Evolutionary conservation across 2,329 filamentous ascomycete species (phyloP), one percentile per base, ranked within the genome.

Genomic region (Fusarium metavorans): DNA sequence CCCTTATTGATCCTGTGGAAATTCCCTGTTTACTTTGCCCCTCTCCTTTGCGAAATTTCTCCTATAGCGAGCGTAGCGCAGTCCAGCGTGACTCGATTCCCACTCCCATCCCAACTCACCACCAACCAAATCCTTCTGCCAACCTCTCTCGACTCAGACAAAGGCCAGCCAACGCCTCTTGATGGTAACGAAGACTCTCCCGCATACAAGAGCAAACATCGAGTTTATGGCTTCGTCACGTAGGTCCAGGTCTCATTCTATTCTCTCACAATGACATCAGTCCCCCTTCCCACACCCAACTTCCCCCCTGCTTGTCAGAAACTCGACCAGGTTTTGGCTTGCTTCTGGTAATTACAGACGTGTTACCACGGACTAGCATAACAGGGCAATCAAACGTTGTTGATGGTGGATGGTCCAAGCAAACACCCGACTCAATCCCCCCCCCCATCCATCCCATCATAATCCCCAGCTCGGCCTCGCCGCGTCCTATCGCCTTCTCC

Each of bases 331-430:
- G 72, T 50, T 62, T 50, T 59, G 60, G 60, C 72, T 70, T 75
- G 73, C 62, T 58, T 58, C 67, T 67, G 72, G 65, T 75, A 64
- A 70, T 70, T 71, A 62, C 69, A 66, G 57, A 37, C 16, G 56
- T 62, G 57, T 43, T 52, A 62, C 58, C 30, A 63, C 56, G 58
- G 64, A 48, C 68, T 75, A 74, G 73, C 73, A 75, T 73, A 74
- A 75, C 64, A 68, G 62, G 72, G 73, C 73, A 75, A 75, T 76
- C 60, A 73, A 76, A 76, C 58, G 57, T 65, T 68, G 60, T 68
- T 68, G 67, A 70, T 74, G 66, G 66, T 68, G 66, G 45, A 68
- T 72, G 75, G 72, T 57, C 73, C 60, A 72, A 75, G 69, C 72
- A 66, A 75, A 68, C 66, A 70, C 61, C 37, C 48, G n/a, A 56